Evolutionary conservation across 805 yeast species (phyloP).

Genomic region (Candida mattraensis): DNA sequence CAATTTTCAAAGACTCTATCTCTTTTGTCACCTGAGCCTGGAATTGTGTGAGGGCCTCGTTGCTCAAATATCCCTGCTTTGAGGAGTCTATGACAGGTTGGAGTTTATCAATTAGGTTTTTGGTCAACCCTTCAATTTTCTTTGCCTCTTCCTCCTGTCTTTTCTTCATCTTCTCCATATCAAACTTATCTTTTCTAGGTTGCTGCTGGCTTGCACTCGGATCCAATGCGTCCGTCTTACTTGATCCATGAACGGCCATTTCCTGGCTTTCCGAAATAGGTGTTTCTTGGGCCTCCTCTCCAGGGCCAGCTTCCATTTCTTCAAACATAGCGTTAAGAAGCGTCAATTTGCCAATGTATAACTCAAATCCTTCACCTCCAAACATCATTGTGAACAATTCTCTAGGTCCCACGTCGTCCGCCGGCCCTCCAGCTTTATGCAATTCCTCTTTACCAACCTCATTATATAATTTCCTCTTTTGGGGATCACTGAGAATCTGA

Average conservation of each 20-base stretch:
- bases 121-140: constrained; percentile 56
- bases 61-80: constrained; percentile 40
- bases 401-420: constrained; percentile 69
- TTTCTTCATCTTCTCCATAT: constrained; percentile 29
- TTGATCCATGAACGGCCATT: constrained; percentile 12
- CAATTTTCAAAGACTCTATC: constrained; percentile 79
- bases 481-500: constrained; percentile 69
- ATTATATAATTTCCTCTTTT: constrained; percentile 66
- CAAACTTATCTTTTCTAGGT: constrained; percentile 20
- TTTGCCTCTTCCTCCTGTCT: constrained; percentile 37
- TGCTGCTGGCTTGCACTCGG: constrained; percentile 4
- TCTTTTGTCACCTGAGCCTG: constrained; percentile 68
- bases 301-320: constrained; percentile 30
- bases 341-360: constrained; percentile 86
- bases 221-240: constrained; percentile 1
- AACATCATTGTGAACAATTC: constrained; percentile 71
- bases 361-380: constrained; percentile 87
- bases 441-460: constrained; percentile 68
- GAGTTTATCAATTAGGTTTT: constrained; percentile 45
- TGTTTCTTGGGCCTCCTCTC: constrained; percentile 30
- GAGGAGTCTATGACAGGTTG: constrained; percentile 41
- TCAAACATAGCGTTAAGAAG: constrained; percentile 70
- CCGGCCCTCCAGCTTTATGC: constrained; percentile 46
- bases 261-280: constrained; percentile 14
- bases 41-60: constrained; percentile 51